phyloP scores from a whole-genome alignment of 1,284 basidiomycete genomes.

The Apiotrichum sp. region DNA sequence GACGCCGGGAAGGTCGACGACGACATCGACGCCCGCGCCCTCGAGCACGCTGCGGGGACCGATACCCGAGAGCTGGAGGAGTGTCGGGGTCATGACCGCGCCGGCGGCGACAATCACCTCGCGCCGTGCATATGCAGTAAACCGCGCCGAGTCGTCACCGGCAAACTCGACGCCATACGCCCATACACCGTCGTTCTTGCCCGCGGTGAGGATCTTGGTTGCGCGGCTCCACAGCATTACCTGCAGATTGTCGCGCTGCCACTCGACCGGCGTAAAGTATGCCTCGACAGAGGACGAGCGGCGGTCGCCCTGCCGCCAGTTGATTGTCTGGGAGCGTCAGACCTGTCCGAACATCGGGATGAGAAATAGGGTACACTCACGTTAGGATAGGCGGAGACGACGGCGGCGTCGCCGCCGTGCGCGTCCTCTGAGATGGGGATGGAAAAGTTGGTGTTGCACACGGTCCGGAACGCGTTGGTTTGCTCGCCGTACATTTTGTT shows the following conservation, averaged over 20 bases:
- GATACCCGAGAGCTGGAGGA: constrained; percentile 65
- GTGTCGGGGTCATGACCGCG: constrained; percentile 58
- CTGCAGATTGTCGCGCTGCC: constrained; percentile 55
- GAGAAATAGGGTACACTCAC: constrained; percentile 1
- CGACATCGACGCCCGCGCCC: constrained; percentile 51
- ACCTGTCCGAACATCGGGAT: too few species aligned
- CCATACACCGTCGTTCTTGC: constrained; percentile 46
- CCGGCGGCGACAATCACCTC: constrained; percentile 55
- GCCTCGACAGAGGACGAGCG: constrained; percentile 49
- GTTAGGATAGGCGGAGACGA: constrained; percentile 50
- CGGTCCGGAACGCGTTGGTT: constrained; percentile 52
- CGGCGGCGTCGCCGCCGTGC: constrained; percentile 56
- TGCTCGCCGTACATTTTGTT: constrained; percentile 56
- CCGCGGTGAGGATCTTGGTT: constrained; percentile 53
- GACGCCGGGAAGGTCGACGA: constrained; percentile 57
- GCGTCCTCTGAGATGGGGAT: constrained; percentile 48
- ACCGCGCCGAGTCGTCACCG: constrained; percentile 28
- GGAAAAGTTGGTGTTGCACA: constrained; percentile 44
- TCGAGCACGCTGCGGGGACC: constrained; percentile 57
- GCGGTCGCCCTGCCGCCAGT: constrained; percentile 40
- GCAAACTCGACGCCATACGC: constrained; percentile 59
- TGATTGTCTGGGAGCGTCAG: constrained; percentile 32
- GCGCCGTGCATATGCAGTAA: constrained; percentile 51
- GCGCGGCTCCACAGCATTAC: constrained; percentile 56
- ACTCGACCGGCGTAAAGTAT: constrained; percentile 49